Conservation (phyloP, 176 grass and related monocot species). For the Paspalum vaginatum region DNA sequence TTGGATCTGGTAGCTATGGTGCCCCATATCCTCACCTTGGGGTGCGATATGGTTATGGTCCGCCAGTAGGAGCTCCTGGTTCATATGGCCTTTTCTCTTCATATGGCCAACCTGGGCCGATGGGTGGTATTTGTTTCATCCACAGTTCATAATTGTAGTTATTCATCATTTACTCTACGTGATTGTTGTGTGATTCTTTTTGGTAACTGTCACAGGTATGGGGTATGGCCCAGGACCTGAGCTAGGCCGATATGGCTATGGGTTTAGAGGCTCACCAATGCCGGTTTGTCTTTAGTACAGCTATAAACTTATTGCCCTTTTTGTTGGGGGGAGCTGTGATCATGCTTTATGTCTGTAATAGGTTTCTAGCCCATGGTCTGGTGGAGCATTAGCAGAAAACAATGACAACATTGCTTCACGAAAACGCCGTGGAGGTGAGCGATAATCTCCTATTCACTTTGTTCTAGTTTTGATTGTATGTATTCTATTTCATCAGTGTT, state of each 20-base stretch:
- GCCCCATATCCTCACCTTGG: slow-evolving; percentile 63
- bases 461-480: slow-evolving; percentile 19
- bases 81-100: slow-evolving; percentile 81
- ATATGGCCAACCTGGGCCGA: slow-evolving; percentile 75
- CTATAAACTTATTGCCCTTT: neutral
- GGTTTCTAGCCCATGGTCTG: slow-evolving; percentile 78
- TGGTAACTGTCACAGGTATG: slow-evolving; percentile 53
- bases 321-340: neutral
- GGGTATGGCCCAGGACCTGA: slow-evolving; percentile 75
- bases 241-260: slow-evolving; percentile 77
- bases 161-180: neutral
- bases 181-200: slow-evolving; percentile 35
- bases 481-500: neutral
- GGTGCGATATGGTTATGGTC: slow-evolving; percentile 79
- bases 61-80: slow-evolving; percentile 61
- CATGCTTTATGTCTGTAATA: slow-evolving; percentile 40
- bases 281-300: slow-evolving; percentile 56
- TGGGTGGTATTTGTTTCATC: slow-evolving; percentile 67
- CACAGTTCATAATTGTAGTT: slow-evolving; percentile 12
- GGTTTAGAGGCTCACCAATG: slow-evolving; percentile 88
- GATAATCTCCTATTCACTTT: neutral
- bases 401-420: slow-evolving; percentile 81
- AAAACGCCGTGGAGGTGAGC: slow-evolving; percentile 88
- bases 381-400: slow-evolving; percentile 66
- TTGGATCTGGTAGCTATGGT: slow-evolving; percentile 70